Conservation (phyloP, 2,329 filamentous ascomycete genomes). For the Trichoderma afroharzianum region DNA sequence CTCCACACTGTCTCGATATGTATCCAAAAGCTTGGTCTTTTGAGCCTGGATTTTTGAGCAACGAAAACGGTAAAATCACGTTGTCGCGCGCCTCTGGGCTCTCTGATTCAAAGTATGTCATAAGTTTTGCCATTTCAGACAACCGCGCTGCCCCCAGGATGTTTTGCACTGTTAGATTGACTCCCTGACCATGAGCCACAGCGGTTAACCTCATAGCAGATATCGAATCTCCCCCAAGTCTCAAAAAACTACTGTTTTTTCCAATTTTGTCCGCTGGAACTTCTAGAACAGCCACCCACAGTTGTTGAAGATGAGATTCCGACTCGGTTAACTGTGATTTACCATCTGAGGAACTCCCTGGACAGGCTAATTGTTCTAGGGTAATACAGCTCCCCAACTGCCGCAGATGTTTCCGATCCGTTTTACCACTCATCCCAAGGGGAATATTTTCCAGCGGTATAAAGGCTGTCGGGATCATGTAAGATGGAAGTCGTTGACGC, state of each 20-base stretch:
- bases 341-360: background rate
- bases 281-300: background rate
- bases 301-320: background rate
- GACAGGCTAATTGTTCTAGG: background rate
- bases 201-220: constrained; percentile 2
- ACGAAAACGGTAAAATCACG: background rate
- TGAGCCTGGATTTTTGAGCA: background rate
- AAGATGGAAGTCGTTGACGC: background rate
- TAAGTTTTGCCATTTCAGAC: background rate
- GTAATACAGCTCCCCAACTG: background rate
- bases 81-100: background rate
- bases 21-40: background rate
- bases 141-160: background rate
- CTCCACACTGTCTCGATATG: background rate
- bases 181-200: background rate
- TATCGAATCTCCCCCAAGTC: constrained; percentile 5
- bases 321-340: background rate
- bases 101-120: background rate
- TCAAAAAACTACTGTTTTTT: background rate
- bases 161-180: background rate
- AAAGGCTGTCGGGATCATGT: constrained; percentile 1
- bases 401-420: background rate
- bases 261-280: background rate
- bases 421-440: background rate
- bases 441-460: background rate